Conservation (phyloP, 2,329 filamentous ascomycete genomes). For the Simplicillium aogashimaense region DNA sequence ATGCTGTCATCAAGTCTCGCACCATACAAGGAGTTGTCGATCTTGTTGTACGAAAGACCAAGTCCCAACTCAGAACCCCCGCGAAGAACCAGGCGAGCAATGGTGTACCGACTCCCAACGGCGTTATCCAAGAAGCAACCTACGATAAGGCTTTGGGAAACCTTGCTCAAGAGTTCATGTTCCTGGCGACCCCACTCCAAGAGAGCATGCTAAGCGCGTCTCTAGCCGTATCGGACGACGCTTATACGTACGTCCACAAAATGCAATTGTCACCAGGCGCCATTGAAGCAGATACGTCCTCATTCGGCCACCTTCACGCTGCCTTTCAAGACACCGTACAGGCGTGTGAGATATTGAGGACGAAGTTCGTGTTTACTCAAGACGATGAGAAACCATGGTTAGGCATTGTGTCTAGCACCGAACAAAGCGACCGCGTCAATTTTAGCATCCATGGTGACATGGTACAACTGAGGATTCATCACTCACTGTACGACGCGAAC, state of each 20-base stretch:
- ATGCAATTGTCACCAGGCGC: conserved; percentile 11
- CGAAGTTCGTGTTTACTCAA: conserved; percentile 13
- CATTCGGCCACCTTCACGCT: conserved; percentile 8
- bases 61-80: too few species aligned
- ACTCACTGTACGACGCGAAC: conserved; percentile 13
- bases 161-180: conserved; percentile 11
- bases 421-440: conserved; percentile 10
- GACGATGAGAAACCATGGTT: conserved; percentile 12
- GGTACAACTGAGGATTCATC: conserved; percentile 11
- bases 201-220: conserved; percentile 15
- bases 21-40: conserved; percentile 11
- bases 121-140: neutral
- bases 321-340: conserved; percentile 12
- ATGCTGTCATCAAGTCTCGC: conserved; percentile 12
- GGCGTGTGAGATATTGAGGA: conserved; percentile 14
- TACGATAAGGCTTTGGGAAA: conserved; percentile 8
- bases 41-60: conserved; percentile 6
- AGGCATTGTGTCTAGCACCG: conserved; percentile 11
- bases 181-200: conserved; percentile 14
- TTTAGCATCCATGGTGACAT: conserved; percentile 3
- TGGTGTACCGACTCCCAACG: too few species aligned
- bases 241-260: conserved; percentile 13
- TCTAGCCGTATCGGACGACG: conserved; percentile 9
- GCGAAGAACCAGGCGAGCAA: too few species aligned
- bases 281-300: conserved; percentile 6